These are phyloP conservation scores for Huiozyma sinensis DNA, from an alignment of 805 yeast genomes.

Conservation along the genomic window DNA sequence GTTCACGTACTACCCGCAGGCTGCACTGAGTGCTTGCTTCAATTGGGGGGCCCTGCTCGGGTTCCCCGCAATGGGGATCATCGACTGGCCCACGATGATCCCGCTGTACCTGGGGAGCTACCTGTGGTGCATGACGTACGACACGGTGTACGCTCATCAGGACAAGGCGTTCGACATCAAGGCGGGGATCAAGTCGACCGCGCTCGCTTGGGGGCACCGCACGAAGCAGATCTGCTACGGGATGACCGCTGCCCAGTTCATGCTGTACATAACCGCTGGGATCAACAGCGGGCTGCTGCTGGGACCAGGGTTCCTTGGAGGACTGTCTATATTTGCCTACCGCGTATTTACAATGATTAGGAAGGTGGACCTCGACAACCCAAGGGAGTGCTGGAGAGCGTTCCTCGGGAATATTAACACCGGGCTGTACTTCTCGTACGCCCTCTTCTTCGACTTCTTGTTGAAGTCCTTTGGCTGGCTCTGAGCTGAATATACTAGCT, in stretches of 20 bases:
- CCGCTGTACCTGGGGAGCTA: slow-evolving; percentile 70
- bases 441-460: slow-evolving; percentile 56
- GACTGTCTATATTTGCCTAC: slow-evolving; percentile 56
- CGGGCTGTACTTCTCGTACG: slow-evolving; percentile 56
- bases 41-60: slow-evolving; percentile 94
- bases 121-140: slow-evolving; percentile 92
- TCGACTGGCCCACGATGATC: slow-evolving; percentile 64
- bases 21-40: slow-evolving; percentile 67
- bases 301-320: slow-evolving; percentile 77
- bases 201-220: slow-evolving; percentile 78
- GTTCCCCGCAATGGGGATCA: slow-evolving; percentile 89
- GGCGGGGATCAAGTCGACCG: slow-evolving; percentile 93
- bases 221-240: slow-evolving; percentile 61
- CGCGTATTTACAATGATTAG: slow-evolving; percentile 60
- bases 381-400: slow-evolving; percentile 71
- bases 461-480: slow-evolving; percentile 29
- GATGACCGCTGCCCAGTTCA: slow-evolving; percentile 58
- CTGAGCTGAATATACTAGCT: slow-evolving; percentile 4
- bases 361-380: slow-evolving; percentile 68
- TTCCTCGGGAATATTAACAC: slow-evolving; percentile 71
- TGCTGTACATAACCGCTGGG: slow-evolving; percentile 58
- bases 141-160: slow-evolving; percentile 95
- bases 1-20: slow-evolving; percentile 93
- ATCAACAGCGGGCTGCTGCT: slow-evolving; percentile 47
- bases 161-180: slow-evolving; percentile 79